Conservation (phyloP, 176 grass and related monocot genomes). For the Themeda triandra region DNA sequence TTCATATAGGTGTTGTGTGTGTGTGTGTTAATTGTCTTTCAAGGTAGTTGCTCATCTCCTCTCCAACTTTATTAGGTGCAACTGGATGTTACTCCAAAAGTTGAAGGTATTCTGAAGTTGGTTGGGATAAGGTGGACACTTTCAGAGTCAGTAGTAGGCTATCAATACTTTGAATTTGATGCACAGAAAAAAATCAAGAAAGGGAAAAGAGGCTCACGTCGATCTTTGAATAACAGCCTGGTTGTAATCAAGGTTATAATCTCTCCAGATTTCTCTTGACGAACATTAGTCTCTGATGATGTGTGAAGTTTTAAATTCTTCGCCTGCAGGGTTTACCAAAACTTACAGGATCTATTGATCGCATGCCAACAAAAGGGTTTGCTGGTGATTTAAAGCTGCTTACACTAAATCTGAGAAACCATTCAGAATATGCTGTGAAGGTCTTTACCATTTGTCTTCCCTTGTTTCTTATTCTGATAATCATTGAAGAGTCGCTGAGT, state of each 20-base stretch:
- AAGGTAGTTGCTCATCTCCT: constrained; percentile 2
- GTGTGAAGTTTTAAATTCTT: constrained; percentile 29
- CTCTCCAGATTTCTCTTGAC: constrained; percentile 9
- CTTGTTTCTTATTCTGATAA: constrained; percentile 7
- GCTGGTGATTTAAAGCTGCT: constrained; percentile 76
- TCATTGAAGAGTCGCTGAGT: not conserved
- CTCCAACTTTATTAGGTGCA: constrained; percentile 60
- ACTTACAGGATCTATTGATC: constrained; percentile 72
- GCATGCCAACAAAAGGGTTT: constrained; percentile 64
- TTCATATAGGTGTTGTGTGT: not conserved
- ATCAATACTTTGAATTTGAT: constrained; percentile 75
- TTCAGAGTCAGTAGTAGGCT: constrained; percentile 87
- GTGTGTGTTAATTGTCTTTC: not conserved
- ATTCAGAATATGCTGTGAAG: constrained; percentile 86
- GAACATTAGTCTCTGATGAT: constrained; percentile 23
- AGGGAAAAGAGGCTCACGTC: constrained; percentile 48
- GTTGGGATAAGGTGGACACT: constrained; percentile 87
- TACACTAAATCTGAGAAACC: constrained; percentile 67
- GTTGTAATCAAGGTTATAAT: constrained; percentile 86
- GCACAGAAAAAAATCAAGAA: constrained; percentile 74
- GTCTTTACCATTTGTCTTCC: constrained; percentile 34
- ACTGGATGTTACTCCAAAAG: constrained; percentile 91
- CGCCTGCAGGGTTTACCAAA: constrained; percentile 73
- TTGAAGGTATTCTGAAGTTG: constrained; percentile 88
- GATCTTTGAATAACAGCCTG: constrained; percentile 51